These are phyloP conservation scores for Rhytidhysteron rufulum DNA, from an alignment of 2,329 filamentous ascomycete species.

Conservation along the genomic window DNA sequence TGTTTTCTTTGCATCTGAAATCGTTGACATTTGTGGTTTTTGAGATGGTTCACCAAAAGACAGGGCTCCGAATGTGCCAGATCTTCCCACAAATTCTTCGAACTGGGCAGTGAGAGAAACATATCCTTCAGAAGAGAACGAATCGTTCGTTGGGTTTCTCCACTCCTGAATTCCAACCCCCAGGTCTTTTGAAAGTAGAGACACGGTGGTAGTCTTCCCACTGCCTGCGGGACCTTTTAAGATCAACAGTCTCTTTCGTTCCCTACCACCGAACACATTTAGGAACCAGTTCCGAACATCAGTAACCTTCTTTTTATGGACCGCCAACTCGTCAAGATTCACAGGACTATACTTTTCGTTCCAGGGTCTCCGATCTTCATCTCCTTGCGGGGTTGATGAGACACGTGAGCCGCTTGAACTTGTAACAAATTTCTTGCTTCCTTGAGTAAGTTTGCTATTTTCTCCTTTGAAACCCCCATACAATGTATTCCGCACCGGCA, in stretches of 20 bases:
- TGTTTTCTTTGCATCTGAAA: conserved; percentile 14
- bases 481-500: conserved; percentile 32
- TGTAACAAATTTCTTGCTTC: conserved; percentile 45
- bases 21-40: conserved; percentile 5
- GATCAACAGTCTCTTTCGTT: conserved; percentile 68
- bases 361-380: conserved; percentile 71
- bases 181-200: conserved; percentile 73
- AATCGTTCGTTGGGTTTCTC: conserved; percentile 72
- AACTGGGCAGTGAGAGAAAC: conserved; percentile 76
- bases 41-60: conserved; percentile 39
- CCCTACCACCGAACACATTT: conserved; percentile 61
- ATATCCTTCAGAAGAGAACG: conserved; percentile 58
- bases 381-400: conserved; percentile 22
- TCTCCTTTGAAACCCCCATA: too few relatives aligned
- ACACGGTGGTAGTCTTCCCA: conserved; percentile 86
- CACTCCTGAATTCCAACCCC: conserved; percentile 79
- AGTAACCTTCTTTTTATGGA: conserved; percentile 89
- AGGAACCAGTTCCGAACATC: conserved; percentile 84
- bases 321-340: conserved; percentile 77
- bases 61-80: conserved; percentile 74
- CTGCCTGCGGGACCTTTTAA: conserved; percentile 88
- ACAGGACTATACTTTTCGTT: conserved; percentile 76
- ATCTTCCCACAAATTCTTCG: conserved; percentile 82
- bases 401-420: conserved; percentile 29
- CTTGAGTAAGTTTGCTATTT: conserved; percentile 17